Percentiles rank a stretch among this genome's conserved stretches.
These are phyloP conservation scores for Leccinum aurantiacum DNA, from an alignment of 768 basidiomycete genomes.

Conservation along the genomic window DNA sequence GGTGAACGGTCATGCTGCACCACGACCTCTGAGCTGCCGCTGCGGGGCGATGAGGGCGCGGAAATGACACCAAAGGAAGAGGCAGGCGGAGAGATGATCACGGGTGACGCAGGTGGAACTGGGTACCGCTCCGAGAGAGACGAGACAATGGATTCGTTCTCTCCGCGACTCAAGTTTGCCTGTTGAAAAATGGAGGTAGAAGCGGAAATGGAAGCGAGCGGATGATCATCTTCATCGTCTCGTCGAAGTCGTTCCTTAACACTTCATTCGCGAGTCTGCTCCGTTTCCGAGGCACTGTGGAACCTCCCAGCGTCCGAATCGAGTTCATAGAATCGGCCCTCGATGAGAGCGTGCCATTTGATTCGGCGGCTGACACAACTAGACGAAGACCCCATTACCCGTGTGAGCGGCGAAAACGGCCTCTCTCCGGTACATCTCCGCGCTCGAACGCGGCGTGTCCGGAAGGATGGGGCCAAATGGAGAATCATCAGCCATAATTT, in stretches of 20 bases:
- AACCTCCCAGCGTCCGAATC: constrained; percentile 5
- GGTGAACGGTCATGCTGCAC: constrained; percentile 4
- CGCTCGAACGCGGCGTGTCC: constrained; percentile 29
- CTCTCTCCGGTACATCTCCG: constrained; percentile 23
- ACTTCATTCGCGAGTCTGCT: constrained; percentile 24
- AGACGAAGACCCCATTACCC: constrained; percentile 22
- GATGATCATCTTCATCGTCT: neutral
- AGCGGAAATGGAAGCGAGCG: neutral
- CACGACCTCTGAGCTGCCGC: constrained; percentile 17
- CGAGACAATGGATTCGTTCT: constrained; percentile 14
- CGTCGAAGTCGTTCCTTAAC: neutral
- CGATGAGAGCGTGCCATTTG: constrained; percentile 10
- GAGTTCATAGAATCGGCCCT: constrained; percentile 15
- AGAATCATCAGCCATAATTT: constrained; percentile 24
- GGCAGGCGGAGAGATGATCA: constrained; percentile 27
- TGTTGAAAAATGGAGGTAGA: neutral
- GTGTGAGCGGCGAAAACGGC: constrained; percentile 30
- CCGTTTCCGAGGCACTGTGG: constrained; percentile 12
- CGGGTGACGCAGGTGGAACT: constrained; percentile 28
- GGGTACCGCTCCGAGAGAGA: constrained; percentile 35
- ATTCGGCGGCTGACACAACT: constrained; percentile 1
- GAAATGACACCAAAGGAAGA: constrained; percentile 28
- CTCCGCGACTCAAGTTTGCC: neutral
- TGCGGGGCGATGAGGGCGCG: constrained; percentile 22
- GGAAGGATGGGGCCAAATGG: constrained; percentile 33